These are phyloP conservation scores for Didymella lethalis DNA, from an alignment of 2,329 filamentous ascomycete species.

Conservation along the genomic window DNA sequence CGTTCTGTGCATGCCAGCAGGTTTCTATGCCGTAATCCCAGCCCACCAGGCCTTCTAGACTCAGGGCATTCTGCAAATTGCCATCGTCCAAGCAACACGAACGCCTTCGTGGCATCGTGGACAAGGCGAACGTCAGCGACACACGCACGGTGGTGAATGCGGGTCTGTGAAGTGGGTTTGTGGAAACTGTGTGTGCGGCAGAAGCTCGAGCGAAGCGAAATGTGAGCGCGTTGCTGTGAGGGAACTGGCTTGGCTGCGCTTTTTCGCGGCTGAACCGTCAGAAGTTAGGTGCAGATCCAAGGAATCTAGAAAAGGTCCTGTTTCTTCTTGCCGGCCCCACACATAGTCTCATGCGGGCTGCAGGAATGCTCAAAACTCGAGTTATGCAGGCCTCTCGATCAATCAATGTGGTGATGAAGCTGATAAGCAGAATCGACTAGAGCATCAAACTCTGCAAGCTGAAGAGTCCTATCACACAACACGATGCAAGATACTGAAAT, in stretches of 20 bases:
- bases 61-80: slow-evolving; percentile 24
- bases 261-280: slow-evolving; percentile 35
- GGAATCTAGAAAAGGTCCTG: slow-evolving; percentile 36
- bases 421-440: slow-evolving; percentile 6
- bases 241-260: slow-evolving; percentile 34
- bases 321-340: slow-evolving; percentile 36
- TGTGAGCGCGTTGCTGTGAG: slow-evolving; percentile 28
- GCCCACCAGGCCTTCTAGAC: slow-evolving; percentile 24
- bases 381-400: slow-evolving; percentile 17
- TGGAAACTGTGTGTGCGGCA: slow-evolving; percentile 24
- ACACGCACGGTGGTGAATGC: slow-evolving; percentile 24
- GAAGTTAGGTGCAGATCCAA: slow-evolving; percentile 33
- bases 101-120: slow-evolving; percentile 11
- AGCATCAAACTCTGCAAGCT: slow-evolving; percentile 4
- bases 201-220: slow-evolving; percentile 20
- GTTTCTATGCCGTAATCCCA: slow-evolving; percentile 31
- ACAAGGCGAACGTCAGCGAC: slow-evolving; percentile 12
- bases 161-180: slow-evolving; percentile 18
- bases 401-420: slow-evolving; percentile 28
- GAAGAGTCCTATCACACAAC: slow-evolving; percentile 13
- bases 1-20: slow-evolving; percentile 28
- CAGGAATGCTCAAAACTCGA: slow-evolving; percentile 17
- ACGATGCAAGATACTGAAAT: slow-evolving; percentile 20
- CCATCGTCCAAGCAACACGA: slow-evolving; percentile 30
- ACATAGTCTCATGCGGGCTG: slow-evolving; percentile 26